Evolutionary conservation across 441 rosid species (phyloP).

Genomic region (Populus hybrid): DNA sequence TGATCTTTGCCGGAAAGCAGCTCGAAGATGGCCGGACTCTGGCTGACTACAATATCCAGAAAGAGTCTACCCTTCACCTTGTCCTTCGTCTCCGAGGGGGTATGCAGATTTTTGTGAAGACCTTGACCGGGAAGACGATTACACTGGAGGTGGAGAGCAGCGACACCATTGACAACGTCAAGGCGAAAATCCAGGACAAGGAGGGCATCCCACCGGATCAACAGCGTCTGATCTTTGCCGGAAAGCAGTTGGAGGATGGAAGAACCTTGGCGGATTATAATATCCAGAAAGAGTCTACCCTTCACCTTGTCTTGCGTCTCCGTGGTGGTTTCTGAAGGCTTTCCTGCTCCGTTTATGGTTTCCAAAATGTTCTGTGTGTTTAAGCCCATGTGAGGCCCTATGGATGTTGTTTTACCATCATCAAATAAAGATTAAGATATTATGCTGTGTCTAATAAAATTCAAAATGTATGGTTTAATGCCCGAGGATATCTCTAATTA

Average conservation of each 20-base stretch:
- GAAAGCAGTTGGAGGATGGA: conserved; percentile 61
- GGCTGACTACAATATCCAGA: conserved; percentile 60
- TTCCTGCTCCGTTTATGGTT: neutral
- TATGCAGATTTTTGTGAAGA: conserved; percentile 61
- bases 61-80: conserved; percentile 54
- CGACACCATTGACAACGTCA: conserved; percentile 54
- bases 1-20: conserved; percentile 60
- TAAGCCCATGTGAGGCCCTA: too few species aligned
- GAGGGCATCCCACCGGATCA: conserved; percentile 61
- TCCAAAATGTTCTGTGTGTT: too few species aligned
- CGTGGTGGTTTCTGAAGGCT: conserved; percentile 42
- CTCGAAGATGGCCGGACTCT: conserved; percentile 55
- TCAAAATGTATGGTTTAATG: too few species aligned
- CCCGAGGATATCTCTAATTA: too few species aligned
- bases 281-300: conserved; percentile 60
- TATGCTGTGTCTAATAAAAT: too few species aligned
- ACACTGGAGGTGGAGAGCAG: conserved; percentile 55
- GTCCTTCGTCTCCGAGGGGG: conserved; percentile 55
- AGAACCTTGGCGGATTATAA: conserved; percentile 53
- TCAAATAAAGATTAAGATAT: too few species aligned
- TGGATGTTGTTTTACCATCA: neutral
- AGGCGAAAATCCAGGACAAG: conserved; percentile 60
- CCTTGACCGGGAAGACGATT: conserved; percentile 55
- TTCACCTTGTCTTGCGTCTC: conserved; percentile 60
- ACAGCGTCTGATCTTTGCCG: conserved; percentile 61